phyloP scores from a whole-genome alignment of 2,329 filamentous ascomycete genomes.

The Fusarium udum region DNA sequence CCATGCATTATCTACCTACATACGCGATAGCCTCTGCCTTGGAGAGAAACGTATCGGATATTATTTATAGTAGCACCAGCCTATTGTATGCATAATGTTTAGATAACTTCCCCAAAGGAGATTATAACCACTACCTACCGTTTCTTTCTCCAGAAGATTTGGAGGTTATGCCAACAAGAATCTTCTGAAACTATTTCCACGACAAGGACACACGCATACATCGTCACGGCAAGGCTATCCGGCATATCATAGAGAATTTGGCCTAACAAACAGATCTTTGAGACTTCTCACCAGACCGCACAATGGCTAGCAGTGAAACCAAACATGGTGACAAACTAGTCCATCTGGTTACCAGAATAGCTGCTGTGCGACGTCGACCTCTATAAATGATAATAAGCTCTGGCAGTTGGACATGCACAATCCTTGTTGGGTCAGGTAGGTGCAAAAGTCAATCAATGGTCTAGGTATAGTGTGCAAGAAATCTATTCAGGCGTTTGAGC shows the following conservation, averaged over 20 bases:
- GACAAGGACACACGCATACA: background rate
- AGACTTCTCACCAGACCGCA: background rate
- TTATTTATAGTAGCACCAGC: background rate
- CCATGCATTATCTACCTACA: background rate
- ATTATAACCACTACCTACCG: too few species aligned
- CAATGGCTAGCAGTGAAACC: background rate
- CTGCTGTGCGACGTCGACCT: background rate
- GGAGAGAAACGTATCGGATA: background rate
- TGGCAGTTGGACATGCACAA: background rate
- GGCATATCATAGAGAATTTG: background rate
- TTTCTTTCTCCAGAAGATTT: background rate
- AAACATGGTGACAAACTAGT: background rate
- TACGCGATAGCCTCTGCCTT: background rate
- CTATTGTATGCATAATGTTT: background rate
- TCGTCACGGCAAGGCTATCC: background rate
- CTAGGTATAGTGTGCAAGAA: conserved; percentile 35
- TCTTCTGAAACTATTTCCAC: background rate
- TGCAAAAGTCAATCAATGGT: conserved; percentile 8
- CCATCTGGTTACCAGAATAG: too few species aligned
- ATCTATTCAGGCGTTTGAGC: conserved; percentile 47
- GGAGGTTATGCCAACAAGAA: background rate
- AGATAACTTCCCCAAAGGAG: background rate
- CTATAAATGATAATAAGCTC: background rate
- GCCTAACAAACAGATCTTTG: background rate
- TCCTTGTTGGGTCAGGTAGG: background rate